Evolutionary conservation across 2,329 filamentous ascomycete species (phyloP), one percentile per base, ranked within the genome.

Genomic region (Neofusicoccum sp.): DNA sequence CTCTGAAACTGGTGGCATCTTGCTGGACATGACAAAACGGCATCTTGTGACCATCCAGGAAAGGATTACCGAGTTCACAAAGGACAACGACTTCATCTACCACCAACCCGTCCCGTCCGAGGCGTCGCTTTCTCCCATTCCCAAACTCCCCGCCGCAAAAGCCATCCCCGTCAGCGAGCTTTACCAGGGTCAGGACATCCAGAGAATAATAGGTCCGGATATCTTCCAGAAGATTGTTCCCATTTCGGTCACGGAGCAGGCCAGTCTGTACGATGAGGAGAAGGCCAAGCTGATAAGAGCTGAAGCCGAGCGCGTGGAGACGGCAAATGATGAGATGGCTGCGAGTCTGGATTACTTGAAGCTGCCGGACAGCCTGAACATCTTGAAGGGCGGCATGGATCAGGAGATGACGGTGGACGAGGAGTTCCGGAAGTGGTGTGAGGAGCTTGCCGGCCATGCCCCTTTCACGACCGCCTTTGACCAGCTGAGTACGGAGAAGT

Each of bases 11-110:
- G 91, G 91, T 0, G 71, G 83, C 0, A 83, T 88, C 59, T 79
- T 99, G 39, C 81, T 86, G n/a, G 93, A 96, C 37, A 85, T 96
- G 67, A 89, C 92, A 14, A 96, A 92, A 75, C 87, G 93, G 65
- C 94, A 98, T 70, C 78, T 91, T 33, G 83, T 90, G 0, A 89
- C 87, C 36, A 89, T 97, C 3, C 90, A 96, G 73, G 90, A 94
- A 66, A 93, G 91, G 74, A 80, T 97, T 28, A 81, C 82, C 16
- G 88, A 91, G 65, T 84, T 93, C 56, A 83, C 85, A 68, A 97
- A 96, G 71, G 95, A 99, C 76, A 99, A 99, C 69, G 95, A 99
- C 74, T 98, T 95, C 76, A 97, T 99, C 74, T 99, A 99, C 73
- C 95, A 99, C 74, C 92, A 98, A 70, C 89, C 87, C 1, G 89